Evolutionary conservation across 176 grass and related monocot genomes (phyloP), one percentile per base, ranked within the genome.

Genomic region (Oryza coarctata): DNA sequence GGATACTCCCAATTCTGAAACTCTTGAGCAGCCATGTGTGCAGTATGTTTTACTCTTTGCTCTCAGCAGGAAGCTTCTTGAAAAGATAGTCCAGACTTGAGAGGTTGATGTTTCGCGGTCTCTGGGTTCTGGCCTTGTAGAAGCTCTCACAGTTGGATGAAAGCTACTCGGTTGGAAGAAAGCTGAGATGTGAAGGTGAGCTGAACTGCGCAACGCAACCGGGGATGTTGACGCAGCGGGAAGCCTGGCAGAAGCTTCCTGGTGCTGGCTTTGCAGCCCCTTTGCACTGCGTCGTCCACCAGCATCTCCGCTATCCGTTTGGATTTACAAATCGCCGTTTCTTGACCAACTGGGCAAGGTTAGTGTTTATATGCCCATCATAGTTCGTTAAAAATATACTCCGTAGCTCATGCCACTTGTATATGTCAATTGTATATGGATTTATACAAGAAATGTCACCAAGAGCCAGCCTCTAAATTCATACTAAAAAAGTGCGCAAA

Each of bases 161-260:
- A 77, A 85, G 82, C 32, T 35, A 31, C 62, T 52, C 4, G 17
- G 20, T 58, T 17, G 26, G 22, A 8, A 10, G 43, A 81, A 76
- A 76, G 34, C 32, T 58, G 40, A 18, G 34, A 34, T 2, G 33
- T 13, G 7, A 30, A 58, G 30, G n/a, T 15, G 68, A 43, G 45
- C 50, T 17, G 79, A 83, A 41, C 18, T 20, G 41, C 26, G 25
- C 4, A n/a, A n/a, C n/a, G n/a, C 11, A 45, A 1, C 1, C 40
- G 1, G 0, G 20, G 50, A 34, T 4, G 18, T n/a, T 29, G 60
- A 68, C 66, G 10, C 25, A 18, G 7, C 3, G 28, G 73, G 81
- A 84, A 88, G 73, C 68, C 27, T 34, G 27, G 0, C 14, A 26
- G 81, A 80, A 88, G 68, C 36, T 84, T 80, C 81, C 14, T 61